phyloP scores from a whole-genome alignment of 2,329 filamentous ascomycete genomes.

The Sclerotinia subarctica region DNA sequence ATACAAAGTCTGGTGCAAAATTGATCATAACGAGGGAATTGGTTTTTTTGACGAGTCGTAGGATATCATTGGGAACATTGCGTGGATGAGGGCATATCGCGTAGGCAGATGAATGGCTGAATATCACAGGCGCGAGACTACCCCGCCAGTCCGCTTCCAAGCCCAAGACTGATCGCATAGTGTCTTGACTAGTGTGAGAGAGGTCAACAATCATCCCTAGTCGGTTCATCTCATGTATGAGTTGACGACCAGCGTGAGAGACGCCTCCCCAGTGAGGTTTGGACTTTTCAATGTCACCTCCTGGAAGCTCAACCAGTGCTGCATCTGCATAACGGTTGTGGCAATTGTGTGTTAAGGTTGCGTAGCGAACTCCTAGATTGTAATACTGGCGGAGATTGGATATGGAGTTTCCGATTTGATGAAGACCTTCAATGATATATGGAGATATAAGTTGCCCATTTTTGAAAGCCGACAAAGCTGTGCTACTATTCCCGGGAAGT shows the following conservation, averaged over 20 bases:
- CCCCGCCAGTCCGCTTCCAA: conserved; percentile 61
- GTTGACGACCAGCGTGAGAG: conserved; percentile 61
- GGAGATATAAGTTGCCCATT: conserved; percentile 69
- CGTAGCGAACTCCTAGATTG: conserved; percentile 77
- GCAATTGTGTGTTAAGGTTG: conserved; percentile 89
- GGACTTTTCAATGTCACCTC: conserved; percentile 34
- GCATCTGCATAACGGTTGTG: conserved; percentile 88
- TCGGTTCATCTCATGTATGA: conserved; percentile 89
- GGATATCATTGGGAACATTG: conserved; percentile 82
- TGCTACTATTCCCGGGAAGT: conserved; percentile 54
- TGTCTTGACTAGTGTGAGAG: conserved; percentile 73
- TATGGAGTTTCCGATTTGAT: conserved; percentile 86
- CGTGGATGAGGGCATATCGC: conserved; percentile 81
- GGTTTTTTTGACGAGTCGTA: conserved; percentile 69
- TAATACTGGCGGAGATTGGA: conserved; percentile 74
- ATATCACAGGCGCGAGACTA: conserved; percentile 79
- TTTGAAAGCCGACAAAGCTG: conserved; percentile 60
- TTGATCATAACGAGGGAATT: conserved; percentile 88
- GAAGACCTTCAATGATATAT: conserved; percentile 79
- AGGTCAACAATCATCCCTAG: conserved; percentile 93
- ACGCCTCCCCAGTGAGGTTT: conserved; percentile 68
- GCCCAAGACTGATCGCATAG: conserved; percentile 78
- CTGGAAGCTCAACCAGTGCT: conserved; percentile 59
- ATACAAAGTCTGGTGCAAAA: conserved; percentile 79
- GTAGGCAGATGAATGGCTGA: conserved; percentile 81